Conservation (phyloP, 208 protist genomes). For the Trypanosoma cruzi region DNA sequence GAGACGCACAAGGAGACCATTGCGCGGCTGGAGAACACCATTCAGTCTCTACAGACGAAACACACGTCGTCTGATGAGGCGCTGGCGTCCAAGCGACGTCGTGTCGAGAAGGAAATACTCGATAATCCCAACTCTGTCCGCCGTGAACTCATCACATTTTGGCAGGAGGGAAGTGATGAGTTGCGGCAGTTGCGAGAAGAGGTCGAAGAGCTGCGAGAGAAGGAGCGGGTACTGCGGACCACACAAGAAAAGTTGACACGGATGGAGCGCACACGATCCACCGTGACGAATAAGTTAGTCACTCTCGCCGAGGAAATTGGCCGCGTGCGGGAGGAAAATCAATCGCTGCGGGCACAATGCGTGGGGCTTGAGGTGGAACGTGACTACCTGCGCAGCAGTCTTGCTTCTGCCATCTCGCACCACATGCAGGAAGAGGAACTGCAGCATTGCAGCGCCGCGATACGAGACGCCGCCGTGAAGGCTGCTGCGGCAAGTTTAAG, state of each 20-base stretch:
- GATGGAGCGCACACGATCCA: conserved; percentile 47
- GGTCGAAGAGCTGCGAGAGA: too few species aligned
- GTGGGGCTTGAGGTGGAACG: conserved; percentile 70
- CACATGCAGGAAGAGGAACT: conserved; percentile 51
- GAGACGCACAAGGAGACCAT: conserved; percentile 9
- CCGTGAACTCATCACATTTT: conserved; percentile 66
- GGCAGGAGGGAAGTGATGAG: conserved; percentile 61
- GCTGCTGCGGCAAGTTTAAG: conserved; percentile 62
- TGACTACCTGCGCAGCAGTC: conserved; percentile 45
- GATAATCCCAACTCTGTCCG: conserved; percentile 58
- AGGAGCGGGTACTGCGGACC: conserved; percentile 39
- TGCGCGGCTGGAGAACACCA: conserved; percentile 16
- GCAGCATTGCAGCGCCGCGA: conserved; percentile 37
- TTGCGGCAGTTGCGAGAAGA: too few species aligned
- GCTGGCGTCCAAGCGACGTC: conserved; percentile 45
- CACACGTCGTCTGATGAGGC: conserved; percentile 13
- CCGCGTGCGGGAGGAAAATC: conserved; percentile 56
- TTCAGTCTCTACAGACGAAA: conserved; percentile 13
- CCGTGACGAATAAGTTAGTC: conserved; percentile 46
- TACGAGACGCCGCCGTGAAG: conserved; percentile 61
- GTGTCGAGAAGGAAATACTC: conserved; percentile 41
- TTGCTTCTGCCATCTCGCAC: conserved; percentile 20
- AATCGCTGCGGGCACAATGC: conserved; percentile 48
- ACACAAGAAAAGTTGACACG: conserved; percentile 53
- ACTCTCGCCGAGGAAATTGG: conserved; percentile 54